Evolutionary conservation across 306 rosid species (phyloP), one percentile per base, ranked within the genome.

Genomic region (Vigna unguiculata): DNA sequence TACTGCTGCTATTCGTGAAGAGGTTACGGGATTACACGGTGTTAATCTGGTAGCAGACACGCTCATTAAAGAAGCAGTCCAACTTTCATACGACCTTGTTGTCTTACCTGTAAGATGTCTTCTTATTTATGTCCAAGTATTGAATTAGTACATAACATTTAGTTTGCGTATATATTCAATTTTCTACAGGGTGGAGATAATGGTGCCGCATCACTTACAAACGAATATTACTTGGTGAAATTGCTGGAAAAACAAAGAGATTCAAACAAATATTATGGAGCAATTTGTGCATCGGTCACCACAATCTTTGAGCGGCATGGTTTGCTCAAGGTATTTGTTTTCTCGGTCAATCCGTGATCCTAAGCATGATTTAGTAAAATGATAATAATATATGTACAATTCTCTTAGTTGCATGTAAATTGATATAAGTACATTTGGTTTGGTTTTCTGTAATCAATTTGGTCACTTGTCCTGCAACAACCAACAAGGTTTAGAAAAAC

Each of bases 271-370:
- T 96, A 88, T 58, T 95, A 89, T 78, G 98, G 97, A 72, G 98
- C 98, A 46, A 89, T 95, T 53, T 95, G 97, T 85, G 97, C 98
- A 49, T 95, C 98, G 78, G 97, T 97, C 14, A 97, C 97, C 67
- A 73, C 92, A 54, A 97, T 81, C 78, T 78, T 95, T 82, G 98
- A 95, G 86, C 97, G 96, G 79, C 96, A 84, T 81, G 98, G 97
- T 72, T 81, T 95, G 80, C 89, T 95, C 30, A 89, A 88, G 98
- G 98, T 90, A 88, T 51, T 16, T 67, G 10, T 41, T 75, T 49
- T 66, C 70, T 72, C 10, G 47, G 15, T 41, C 74, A 51, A 85
- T 21, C 64, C 43, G 47, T 57, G 28, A 77, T 65, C 15, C 21
- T 59, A 34, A 28, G 38, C 48, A 54, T 21, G 19, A 54, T 55